A percentile compares a stretch with the other conserved stretches of the same genome.
Conservation (phyloP, 495 filamentous ascomycete genomes). For the Tuber brumale region DNA sequence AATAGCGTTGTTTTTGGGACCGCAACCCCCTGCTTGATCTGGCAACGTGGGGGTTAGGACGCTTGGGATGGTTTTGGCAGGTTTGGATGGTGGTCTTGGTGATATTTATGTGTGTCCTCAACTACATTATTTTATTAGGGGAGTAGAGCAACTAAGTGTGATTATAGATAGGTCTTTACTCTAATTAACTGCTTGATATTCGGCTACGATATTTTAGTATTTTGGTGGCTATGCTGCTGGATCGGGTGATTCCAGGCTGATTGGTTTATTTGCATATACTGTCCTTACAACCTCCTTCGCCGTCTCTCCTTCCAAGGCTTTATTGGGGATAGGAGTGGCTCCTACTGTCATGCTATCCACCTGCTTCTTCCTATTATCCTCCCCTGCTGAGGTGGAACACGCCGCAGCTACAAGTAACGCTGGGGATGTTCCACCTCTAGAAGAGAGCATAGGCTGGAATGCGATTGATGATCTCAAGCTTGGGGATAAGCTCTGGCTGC, state of each 20-base stretch:
- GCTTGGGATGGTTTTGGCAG: conserved; percentile 30
- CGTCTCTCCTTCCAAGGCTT: conserved; percentile 19
- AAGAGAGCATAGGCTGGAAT: conserved; percentile 3
- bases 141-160: not conserved
- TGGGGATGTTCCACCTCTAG: conserved; percentile 4
- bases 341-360: conserved; percentile 24
- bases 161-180: conserved; percentile 32
- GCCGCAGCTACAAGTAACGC: conserved; percentile 2
- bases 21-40: conserved; percentile 29
- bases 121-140: not conserved
- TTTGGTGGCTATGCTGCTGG: conserved; percentile 25
- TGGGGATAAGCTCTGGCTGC: conserved; percentile 26
- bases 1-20: conserved; percentile 28
- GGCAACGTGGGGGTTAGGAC: conserved; percentile 23
- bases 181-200: conserved; percentile 31
- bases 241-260: conserved; percentile 26
- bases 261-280: conserved; percentile 30
- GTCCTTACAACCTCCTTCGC: conserved; percentile 21
- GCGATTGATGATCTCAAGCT: conserved; percentile 21
- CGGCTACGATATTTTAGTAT: conserved; percentile 3
- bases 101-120: conserved; percentile 22
- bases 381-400: conserved; percentile 5
- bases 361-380: conserved; percentile 25
- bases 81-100: conserved; percentile 32
- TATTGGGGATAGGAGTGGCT: conserved; percentile 24